A percentile compares a stretch with the other conserved stretches of the same genome.
Conservation (phyloP, 805 yeast species). For the Citeromyces matritensis region DNA sequence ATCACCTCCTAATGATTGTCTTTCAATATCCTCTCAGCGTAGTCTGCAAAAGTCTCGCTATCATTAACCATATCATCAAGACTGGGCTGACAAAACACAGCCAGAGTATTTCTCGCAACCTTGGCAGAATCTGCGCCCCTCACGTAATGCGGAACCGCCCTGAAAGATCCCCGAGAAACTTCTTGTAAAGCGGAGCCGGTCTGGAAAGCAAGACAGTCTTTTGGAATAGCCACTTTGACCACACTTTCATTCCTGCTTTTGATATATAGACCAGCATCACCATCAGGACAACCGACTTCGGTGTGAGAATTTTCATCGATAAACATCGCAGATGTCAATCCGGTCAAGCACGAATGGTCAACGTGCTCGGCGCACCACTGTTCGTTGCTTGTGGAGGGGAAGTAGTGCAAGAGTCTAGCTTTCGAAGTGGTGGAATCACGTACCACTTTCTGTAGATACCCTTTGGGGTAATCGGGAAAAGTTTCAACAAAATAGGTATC, state of each 20-base stretch:
- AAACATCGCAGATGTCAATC: conserved; percentile 38
- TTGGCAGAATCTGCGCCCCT: conserved; percentile 20
- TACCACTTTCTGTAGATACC: conserved; percentile 29
- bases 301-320: conserved; percentile 19
- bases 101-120: conserved; percentile 37
- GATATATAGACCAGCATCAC: conserved; percentile 34
- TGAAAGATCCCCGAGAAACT: conserved; percentile 29
- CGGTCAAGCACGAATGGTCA: conserved; percentile 48
- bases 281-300: conserved; percentile 20
- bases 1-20: conserved; percentile 19
- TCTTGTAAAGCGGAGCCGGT: conserved; percentile 43
- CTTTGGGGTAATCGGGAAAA: conserved; percentile 14
- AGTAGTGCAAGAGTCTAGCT: conserved; percentile 43
- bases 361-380: conserved; percentile 49
- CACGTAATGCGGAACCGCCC: conserved; percentile 46
- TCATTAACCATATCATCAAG: conserved; percentile 30
- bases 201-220: conserved; percentile 42
- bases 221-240: conserved; percentile 37
- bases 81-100: conserved; percentile 49
- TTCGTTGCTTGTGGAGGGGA: conserved; percentile 15
- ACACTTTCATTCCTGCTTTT: conserved; percentile 24
- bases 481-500: conserved; percentile 23
- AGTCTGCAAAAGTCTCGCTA: conserved; percentile 32
- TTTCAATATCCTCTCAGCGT: conserved; percentile 22
- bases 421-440: conserved; percentile 35